Conservation (phyloP, 176 grass and related monocot species). For the Bromus sterilis region DNA sequence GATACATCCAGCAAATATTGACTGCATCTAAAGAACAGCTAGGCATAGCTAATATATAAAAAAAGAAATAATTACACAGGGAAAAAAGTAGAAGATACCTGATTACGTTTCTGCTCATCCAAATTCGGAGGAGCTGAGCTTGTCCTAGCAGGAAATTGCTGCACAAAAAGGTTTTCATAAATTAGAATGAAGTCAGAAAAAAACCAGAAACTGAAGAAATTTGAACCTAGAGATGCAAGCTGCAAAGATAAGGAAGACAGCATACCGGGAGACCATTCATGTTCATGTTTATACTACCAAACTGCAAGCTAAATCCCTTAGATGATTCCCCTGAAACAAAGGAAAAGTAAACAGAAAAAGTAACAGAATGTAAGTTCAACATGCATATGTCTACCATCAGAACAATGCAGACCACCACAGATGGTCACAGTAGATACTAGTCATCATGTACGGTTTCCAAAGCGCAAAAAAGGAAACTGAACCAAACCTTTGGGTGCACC, state of each 20-base stretch:
- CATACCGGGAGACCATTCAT: slow-evolving; percentile 72
- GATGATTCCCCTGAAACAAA: slow-evolving; percentile 50
- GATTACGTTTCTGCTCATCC: slow-evolving; percentile 81
- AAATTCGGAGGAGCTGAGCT: slow-evolving; percentile 98
- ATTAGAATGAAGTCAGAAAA: neutral
- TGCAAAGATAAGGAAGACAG: slow-evolving; percentile 5
- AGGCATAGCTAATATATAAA: neutral
- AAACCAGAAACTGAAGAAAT: neutral
- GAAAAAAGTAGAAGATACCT: slow-evolving; percentile 41
- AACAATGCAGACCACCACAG: neutral
- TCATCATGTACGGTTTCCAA: neutral
- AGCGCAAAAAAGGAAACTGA: neutral
- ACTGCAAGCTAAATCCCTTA: slow-evolving; percentile 62
- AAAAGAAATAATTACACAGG: neutral
- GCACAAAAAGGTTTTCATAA: neutral
- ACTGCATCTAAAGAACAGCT: neutral
- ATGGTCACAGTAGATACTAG: neutral
- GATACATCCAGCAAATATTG: neutral
- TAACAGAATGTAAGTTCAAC: neutral
- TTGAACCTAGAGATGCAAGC: neutral
- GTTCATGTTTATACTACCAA: slow-evolving; percentile 83
- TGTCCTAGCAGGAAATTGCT: slow-evolving; percentile 92
- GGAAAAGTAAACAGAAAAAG: slow-evolving; percentile 12
- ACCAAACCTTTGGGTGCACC: slow-evolving; percentile 24
- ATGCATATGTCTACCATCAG: neutral